Evolutionary conservation across 2,329 filamentous ascomycete species (phyloP).

Genomic region (Metarhizium humberi): DNA sequence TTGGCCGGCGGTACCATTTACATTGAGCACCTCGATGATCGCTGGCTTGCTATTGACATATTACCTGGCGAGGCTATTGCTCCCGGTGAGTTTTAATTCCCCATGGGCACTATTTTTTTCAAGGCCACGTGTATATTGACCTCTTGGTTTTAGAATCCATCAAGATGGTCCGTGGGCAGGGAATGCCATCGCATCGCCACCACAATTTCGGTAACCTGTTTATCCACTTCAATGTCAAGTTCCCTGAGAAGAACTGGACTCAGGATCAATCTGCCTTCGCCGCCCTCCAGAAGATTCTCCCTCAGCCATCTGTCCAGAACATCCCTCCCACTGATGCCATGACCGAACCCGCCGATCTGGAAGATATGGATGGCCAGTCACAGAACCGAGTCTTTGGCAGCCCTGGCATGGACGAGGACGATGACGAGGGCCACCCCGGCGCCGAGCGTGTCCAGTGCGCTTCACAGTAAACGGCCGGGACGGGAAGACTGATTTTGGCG

Average conservation of each 20-base stretch:
- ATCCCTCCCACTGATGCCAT: conserved; percentile 74
- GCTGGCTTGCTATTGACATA: conserved; percentile 92
- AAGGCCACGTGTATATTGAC: neutral
- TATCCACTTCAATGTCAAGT: conserved; percentile 96
- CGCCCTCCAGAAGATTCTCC: conserved; percentile 76
- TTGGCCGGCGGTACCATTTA: conserved; percentile 84
- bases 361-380: conserved; percentile 66
- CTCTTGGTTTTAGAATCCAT: conserved; percentile 55
- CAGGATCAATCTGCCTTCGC: conserved; percentile 61
- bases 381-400: conserved; percentile 61
- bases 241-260: conserved; percentile 72
- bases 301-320: conserved; percentile 52
- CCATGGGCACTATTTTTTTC: neutral
- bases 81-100: conserved; percentile 55
- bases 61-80: conserved; percentile 89
- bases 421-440: conserved; percentile 69
- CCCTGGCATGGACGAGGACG: conserved; percentile 56
- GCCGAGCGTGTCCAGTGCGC: conserved; percentile 79
- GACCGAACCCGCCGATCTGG: conserved; percentile 81
- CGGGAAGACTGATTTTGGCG: neutral
- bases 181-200: conserved; percentile 93
- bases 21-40: conserved; percentile 93
- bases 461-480: conserved; percentile 59
- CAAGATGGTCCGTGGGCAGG: conserved; percentile 92
- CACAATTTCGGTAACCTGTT: conserved; percentile 95